Evolutionary conservation across 2,329 filamentous ascomycete genomes (phyloP), one percentile per base, ranked within the genome.

Genomic region (Stagonosporopsis cucurbitacearum): DNA sequence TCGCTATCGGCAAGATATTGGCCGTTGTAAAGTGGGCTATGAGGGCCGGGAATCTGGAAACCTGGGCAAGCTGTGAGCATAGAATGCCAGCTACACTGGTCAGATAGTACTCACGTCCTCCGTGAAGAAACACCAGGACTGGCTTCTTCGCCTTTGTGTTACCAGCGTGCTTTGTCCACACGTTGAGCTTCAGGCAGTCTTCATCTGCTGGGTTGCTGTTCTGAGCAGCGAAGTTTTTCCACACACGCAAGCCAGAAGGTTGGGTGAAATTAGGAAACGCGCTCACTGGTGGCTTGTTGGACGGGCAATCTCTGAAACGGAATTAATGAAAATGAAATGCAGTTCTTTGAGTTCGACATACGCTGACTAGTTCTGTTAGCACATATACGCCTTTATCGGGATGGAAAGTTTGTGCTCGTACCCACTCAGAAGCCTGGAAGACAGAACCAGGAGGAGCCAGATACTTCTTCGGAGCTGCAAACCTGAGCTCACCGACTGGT

Each of bases 401-500:
- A n/a, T 7, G 32, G 28, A 19, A 28, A 35, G 28, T 43, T 43
- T 33, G 40, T n/a, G 28, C 33, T 50, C 60, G 36, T 57, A 65
- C 57, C 63, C 64, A 70, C 54, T 66, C 50, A 13, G 63, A 66
- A 8, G 68, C 68, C 37, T 65, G 55, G 37, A 64, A 68, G 7
- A 70, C 50, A 8, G 58, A 58, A 19, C 59, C 67, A 48, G 32
- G 26, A 25, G 62, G 62, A 20, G 68, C 65, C 26, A 62, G 32
- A 54, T 66, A 70, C 41, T 56, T 63, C 50, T 70, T 63, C 3
- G 70, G 69, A 3, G 70, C 61, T 9, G 67, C 70, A 53, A 75
- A 77, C 33, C 74, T 65, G 25, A 75, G 58, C 26, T 68, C 58
- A 8, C 70, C 74, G 17, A 71, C 52, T 9, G 74, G 73, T 15